Evolutionary conservation across 2,329 filamentous ascomycete species (phyloP), one percentile per base, ranked within the genome.

Genomic region (Curvularia eragrostidis): DNA sequence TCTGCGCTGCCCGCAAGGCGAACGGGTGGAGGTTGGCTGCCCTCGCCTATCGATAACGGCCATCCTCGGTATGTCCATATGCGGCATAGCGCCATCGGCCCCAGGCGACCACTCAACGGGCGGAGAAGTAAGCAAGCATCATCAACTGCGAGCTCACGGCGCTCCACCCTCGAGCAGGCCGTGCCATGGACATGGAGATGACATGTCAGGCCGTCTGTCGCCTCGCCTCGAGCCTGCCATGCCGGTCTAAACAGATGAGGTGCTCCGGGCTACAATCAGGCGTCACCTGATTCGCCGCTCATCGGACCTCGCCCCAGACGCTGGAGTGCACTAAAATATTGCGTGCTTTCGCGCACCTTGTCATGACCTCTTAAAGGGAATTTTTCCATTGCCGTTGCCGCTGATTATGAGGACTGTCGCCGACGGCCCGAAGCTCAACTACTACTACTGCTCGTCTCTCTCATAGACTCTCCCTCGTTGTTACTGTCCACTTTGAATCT

Each of bases 321-420:
- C 54, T 58, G 54, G 56, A 48, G 34, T 32, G 57, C 61, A 59
- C 59, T 65, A 63, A 58, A 55, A 54, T 59, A 67, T 63, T 64
- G 57, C 59, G 61, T 63, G 56, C 58, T 63, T 63, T 67, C 56
- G 63, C 61, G 58, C 53, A 52, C 61, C 47, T 62, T 55, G 54
- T 64, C 59, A 63, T 54, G 54, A 56, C 65, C 63, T 64, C 52
- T 60, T 59, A 53, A 63, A 65, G 59, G 65, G 67, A 69, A 69
- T 66, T 71, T 58, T 65, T 65, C 64, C 66, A 61, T 61, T 64
- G 61, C 65, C 67, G 69, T 57, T 65, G 68, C 67, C 63, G 66
- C 54, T 66, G 56, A 55, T 30, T 54, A 58, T 56, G 52, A 65
- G 65, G 63, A 43, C 59, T 54, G 59, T 69, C 70, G 70, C 70